A percentile compares a stretch with the other conserved stretches of the same genome.
Evolutionary conservation across 2,329 filamentous ascomycete genomes (phyloP).

Genomic region (Diaporthe vexans): DNA sequence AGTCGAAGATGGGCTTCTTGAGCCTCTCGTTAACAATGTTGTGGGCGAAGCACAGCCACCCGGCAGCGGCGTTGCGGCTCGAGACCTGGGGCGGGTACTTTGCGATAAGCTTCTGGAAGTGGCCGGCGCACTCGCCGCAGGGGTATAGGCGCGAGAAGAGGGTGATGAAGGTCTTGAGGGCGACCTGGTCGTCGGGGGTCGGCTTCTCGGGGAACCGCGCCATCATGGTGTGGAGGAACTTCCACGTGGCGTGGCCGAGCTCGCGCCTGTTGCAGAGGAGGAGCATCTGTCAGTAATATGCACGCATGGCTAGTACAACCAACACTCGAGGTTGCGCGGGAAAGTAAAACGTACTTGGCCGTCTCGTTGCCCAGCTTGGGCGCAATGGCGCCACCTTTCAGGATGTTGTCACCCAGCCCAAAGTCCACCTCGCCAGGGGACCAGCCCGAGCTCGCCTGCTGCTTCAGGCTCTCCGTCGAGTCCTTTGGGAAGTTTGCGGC

Average conservation of each 20-base stretch:
- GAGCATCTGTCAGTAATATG: background rate
- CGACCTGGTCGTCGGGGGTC: slow-evolving; percentile 71
- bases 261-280: slow-evolving; percentile 62
- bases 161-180: slow-evolving; percentile 75
- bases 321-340: too few species aligned
- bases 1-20: slow-evolving; percentile 74
- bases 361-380: slow-evolving; percentile 88
- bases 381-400: slow-evolving; percentile 80
- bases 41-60: slow-evolving; percentile 78
- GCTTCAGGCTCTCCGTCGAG: slow-evolving; percentile 46
- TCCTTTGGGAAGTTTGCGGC: slow-evolving; percentile 42
- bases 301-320: too few species aligned
- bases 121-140: slow-evolving; percentile 77
- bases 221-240: slow-evolving; percentile 79
- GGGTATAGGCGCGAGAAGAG: slow-evolving; percentile 79
- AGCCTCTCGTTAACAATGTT: slow-evolving; percentile 77
- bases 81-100: slow-evolving; percentile 76
- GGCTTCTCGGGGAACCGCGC: slow-evolving; percentile 77
- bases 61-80: slow-evolving; percentile 73
- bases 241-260: slow-evolving; percentile 78
- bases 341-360: slow-evolving; percentile 80
- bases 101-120: slow-evolving; percentile 74
- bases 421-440: slow-evolving; percentile 45
- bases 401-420: slow-evolving; percentile 63
- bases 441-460: slow-evolving; percentile 39